phyloP scores from a whole-genome alignment of 2,329 filamentous ascomycete species.

The Nigrospora sphaerica region DNA sequence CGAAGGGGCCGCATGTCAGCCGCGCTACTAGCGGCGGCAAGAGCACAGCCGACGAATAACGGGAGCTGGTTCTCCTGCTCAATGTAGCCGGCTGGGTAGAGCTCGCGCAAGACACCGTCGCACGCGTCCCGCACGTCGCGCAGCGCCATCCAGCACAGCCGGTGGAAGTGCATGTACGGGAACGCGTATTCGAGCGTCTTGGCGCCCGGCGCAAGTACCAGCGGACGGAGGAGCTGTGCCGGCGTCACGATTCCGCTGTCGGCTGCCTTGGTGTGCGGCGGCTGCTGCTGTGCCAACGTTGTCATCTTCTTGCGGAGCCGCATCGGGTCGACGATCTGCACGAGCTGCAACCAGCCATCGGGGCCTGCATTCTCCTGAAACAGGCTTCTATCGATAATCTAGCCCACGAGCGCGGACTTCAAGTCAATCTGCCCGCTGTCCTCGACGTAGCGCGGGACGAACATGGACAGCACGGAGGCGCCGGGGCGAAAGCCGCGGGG shows the following conservation, averaged over 20 bases:
- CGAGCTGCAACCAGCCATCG: too few species aligned
- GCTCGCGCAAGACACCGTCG: conserved; percentile 19
- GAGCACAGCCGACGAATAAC: conserved; percentile 31
- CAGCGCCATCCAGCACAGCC: conserved; percentile 30
- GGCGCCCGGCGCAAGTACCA: conserved; percentile 24
- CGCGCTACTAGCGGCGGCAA: too few species aligned
- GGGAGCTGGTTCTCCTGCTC: conserved; percentile 31
- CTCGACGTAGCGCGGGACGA: conserved; percentile 23
- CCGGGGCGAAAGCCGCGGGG: conserved; percentile 21
- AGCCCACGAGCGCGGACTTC: conserved; percentile 25
- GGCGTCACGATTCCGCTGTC: conserved; percentile 7
- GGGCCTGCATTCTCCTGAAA: too few species aligned
- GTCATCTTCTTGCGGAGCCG: background rate
- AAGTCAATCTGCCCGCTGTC: conserved; percentile 16
- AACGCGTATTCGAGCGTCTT: conserved; percentile 30
- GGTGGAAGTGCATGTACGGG: conserved; percentile 33
- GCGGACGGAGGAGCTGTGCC: conserved; percentile 19
- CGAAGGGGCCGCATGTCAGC: too few species aligned
- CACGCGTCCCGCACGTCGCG: conserved; percentile 21
- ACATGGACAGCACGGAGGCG: conserved; percentile 26
- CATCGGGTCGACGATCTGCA: background rate
- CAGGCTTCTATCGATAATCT: conserved; percentile 24
- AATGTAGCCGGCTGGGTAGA: conserved; percentile 27
- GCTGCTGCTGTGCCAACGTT: conserved; percentile 8
- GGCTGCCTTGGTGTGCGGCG: conserved; percentile 7